Conservation (phyloP, 495 filamentous ascomycete genomes). For the Diplogelasinospora grovesii region DNA sequence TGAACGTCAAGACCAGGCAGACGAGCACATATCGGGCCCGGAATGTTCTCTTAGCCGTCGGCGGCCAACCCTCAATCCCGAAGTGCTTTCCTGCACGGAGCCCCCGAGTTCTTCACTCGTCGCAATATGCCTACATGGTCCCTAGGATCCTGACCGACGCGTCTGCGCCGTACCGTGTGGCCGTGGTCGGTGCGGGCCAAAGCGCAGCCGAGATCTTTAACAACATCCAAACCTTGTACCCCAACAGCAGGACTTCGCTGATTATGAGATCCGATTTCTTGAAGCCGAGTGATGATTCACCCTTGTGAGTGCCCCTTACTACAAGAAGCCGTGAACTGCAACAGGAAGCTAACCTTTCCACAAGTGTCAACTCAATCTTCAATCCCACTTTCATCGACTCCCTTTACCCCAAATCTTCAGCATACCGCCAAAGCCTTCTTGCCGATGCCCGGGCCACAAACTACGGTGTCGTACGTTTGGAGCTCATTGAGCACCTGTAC, state of each 20-base stretch:
- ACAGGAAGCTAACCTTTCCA: slow-evolving; percentile 5
- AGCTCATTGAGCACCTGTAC: slow-evolving; percentile 82
- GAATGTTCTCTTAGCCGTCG: slow-evolving; percentile 82
- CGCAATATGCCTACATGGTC: slow-evolving; percentile 66
- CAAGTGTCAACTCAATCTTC: slow-evolving; percentile 95
- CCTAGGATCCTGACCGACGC: slow-evolving; percentile 53
- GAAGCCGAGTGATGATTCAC: slow-evolving; percentile 87
- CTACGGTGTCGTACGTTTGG: slow-evolving; percentile 85
- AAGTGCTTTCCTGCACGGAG: slow-evolving; percentile 54
- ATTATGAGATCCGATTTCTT: slow-evolving; percentile 75
- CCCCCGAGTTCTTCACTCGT: slow-evolving; percentile 75
- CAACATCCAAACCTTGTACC: slow-evolving; percentile 76
- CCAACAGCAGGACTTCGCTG: slow-evolving; percentile 67
- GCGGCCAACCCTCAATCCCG: slow-evolving; percentile 75
- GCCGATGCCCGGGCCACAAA: slow-evolving; percentile 70
- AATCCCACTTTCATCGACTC: slow-evolving; percentile 73
- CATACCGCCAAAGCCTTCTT: slow-evolving; percentile 57
- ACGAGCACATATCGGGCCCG: slow-evolving; percentile 43
- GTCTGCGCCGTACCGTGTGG: slow-evolving; percentile 59
- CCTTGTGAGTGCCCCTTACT: slow-evolving; percentile 60
- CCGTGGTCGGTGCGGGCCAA: slow-evolving; percentile 83
- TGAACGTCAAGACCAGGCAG: slow-evolving; percentile 29
- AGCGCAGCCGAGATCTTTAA: slow-evolving; percentile 94
- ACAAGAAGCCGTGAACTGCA: not conserved
- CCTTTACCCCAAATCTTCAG: slow-evolving; percentile 57